Conservation (phyloP, 176 grass and related monocot species). For the Aegilops sharonensis region DNA sequence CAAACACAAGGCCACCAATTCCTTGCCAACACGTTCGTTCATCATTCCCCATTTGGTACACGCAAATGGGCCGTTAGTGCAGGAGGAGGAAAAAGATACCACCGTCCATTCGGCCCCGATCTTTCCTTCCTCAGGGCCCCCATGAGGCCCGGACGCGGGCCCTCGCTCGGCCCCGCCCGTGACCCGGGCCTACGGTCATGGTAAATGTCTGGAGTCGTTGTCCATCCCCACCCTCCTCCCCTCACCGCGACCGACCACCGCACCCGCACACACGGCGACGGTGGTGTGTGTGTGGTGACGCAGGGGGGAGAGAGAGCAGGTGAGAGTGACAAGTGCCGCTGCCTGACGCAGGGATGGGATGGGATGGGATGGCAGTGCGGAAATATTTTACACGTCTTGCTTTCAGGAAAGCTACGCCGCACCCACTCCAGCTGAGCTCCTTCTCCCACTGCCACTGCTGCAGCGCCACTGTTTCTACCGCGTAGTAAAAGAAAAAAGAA, state of each 20-base stretch:
- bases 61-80: not conserved
- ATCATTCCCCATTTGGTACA: not conserved
- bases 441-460: not conserved
- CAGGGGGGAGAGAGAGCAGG: not conserved
- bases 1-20: not conserved
- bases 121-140: not conserved
- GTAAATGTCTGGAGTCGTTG: not conserved
- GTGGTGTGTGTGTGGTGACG: not conserved
- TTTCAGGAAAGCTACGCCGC: constrained; percentile 57
- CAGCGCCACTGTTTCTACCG: not conserved
- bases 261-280: too few relatives aligned
- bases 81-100: not conserved
- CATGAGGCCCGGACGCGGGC: not conserved
- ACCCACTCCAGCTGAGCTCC: constrained; percentile 21
- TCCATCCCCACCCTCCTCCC: too few relatives aligned
- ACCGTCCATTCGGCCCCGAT: not conserved
- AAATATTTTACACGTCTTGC: constrained; percentile 46
- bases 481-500: not conserved
- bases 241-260: not conserved
- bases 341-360: not conserved
- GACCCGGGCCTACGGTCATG: not conserved
- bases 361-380: not conserved
- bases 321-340: not conserved
- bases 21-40: not conserved
- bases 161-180: not conserved